Evolutionary conservation across 345 rosid genomes (phyloP).

Genomic region (Brassica nigra): DNA sequence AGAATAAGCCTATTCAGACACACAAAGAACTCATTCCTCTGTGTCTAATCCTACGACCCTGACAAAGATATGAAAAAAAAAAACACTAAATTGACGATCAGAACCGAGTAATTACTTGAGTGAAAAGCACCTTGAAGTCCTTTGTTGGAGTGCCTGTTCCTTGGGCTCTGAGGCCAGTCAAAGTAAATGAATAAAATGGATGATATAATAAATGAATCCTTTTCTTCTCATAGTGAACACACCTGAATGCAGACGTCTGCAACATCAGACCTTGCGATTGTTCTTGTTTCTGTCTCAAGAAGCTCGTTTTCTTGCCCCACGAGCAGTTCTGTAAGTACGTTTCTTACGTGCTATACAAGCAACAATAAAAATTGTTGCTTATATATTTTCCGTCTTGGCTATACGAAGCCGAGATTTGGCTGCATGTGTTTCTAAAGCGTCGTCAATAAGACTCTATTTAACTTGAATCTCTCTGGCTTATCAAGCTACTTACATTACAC

Average conservation of each 20-base stretch:
- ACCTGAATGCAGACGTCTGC: no score
- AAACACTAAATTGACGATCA: slow-evolving; percentile 36
- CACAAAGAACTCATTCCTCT: slow-evolving; percentile 16
- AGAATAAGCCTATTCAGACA: slow-evolving; percentile 27
- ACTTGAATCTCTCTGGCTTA: no score
- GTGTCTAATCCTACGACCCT: slow-evolving; percentile 25
- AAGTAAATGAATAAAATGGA: slow-evolving; percentile 22
- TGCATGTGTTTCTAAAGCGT: slow-evolving; percentile 67
- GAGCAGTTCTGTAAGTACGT: neutral
- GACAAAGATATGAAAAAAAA: neutral
- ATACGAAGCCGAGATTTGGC: slow-evolving; percentile 90
- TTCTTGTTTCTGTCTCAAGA: no score
- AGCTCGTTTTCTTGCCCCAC: no score
- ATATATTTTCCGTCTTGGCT: slow-evolving; percentile 71
- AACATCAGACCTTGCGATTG: no score
- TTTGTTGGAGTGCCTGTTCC: slow-evolving; percentile 77
- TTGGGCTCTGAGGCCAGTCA: slow-evolving; percentile 87
- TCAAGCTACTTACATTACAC: neutral
- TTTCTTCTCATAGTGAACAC: neutral
- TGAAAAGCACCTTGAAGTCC: slow-evolving; percentile 80
- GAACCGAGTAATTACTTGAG: slow-evolving; percentile 65
- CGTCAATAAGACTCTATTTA: no score
- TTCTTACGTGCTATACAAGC: neutral
- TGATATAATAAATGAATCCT: neutral
- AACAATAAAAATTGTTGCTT: neutral